Percentiles rank a stretch among this genome's conserved stretches.
Evolutionary conservation across 2,329 filamentous ascomycete genomes (phyloP).

Genomic region (Aspergillus intermedius): DNA sequence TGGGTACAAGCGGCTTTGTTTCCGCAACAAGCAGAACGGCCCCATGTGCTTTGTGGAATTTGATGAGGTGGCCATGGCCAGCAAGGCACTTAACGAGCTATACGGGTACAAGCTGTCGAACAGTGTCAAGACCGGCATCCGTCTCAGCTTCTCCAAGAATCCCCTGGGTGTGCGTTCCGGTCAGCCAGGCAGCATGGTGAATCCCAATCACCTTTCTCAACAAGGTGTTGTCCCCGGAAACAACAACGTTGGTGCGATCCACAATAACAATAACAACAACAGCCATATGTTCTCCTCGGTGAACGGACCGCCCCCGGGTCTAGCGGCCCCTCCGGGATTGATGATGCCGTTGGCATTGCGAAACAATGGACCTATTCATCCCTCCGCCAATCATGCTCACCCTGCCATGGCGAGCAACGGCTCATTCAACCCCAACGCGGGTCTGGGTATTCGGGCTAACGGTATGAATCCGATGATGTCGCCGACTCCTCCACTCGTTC

Average conservation of each 20-base stretch:
- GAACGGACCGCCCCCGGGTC: slow-evolving; percentile 73
- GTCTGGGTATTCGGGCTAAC: slow-evolving; percentile 33
- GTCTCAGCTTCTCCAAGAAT: slow-evolving; percentile 95
- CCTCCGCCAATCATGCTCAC: slow-evolving; percentile 21
- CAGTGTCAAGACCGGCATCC: slow-evolving; percentile 88
- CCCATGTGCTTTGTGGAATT: slow-evolving; percentile 99
- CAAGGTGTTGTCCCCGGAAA: slow-evolving; percentile 52
- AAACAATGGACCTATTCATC: slow-evolving; percentile 27
- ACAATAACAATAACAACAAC: slow-evolving; percentile 47
- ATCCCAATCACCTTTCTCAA: slow-evolving; percentile 45
- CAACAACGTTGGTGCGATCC: slow-evolving; percentile 49
- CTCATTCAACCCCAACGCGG: slow-evolving; percentile 31
- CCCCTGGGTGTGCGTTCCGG: slow-evolving; percentile 83
- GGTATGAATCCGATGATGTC: slow-evolving; percentile 26
- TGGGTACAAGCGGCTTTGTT: slow-evolving; percentile 91
- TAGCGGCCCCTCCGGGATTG: slow-evolving; percentile 68
- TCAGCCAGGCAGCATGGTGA: slow-evolving; percentile 53
- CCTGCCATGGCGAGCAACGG: slow-evolving; percentile 23
- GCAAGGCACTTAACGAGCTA: slow-evolving; percentile 80
- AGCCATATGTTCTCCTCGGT: slow-evolving; percentile 59
- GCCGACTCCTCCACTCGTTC: slow-evolving; percentile 21
- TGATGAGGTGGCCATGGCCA: slow-evolving; percentile 85
- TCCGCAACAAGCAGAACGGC: slow-evolving; percentile 88
- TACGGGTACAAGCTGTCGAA: slow-evolving; percentile 85
- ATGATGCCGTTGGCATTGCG: slow-evolving; percentile 34